Evolutionary conservation across 495 filamentous ascomycete genomes (phyloP), one percentile per base, ranked within the genome.

Genomic region (Lasiosphaeria hispida): DNA sequence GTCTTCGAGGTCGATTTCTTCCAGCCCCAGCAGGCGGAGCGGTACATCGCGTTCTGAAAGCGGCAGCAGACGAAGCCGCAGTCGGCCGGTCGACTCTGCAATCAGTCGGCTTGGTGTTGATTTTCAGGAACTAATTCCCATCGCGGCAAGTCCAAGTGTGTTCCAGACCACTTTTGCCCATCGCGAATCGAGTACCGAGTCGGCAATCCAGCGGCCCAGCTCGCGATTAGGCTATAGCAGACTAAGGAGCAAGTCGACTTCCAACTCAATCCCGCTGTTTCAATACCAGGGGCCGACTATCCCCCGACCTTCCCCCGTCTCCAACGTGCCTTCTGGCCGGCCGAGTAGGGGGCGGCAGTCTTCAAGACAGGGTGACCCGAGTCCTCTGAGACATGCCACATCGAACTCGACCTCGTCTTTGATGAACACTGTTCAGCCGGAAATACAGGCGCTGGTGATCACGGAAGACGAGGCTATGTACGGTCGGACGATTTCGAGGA

Each of bases 131-230:
- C 40, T 40, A 41, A 69, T 72, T 17, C 61, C 60, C 4, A 70
- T 72, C 19, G 62, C 43, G 0, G 66, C 61, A 10, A 71, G 68
- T 49, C 66, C 70, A 19, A 72, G 66, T 53, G 50, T 71, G 7
- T 65, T 69, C 51, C 18, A 55, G 18, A 52, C 50, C 2, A 41
- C 44, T 1, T 55, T 55, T 55, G 37, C 45, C 10, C 37, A 37
- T n/a, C 35, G 10, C 36, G 45, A 40, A 40, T 17, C 42, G 14
- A 7, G 47, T 19, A 50, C 14, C 7, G 18, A 50, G 34, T 50
- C 47, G 30, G 47, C 34, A 14, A 6, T 50, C 18, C 18, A 41
- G 39, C 2, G 14, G 14, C 10, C 11, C 7, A 41, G 11, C 39
- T 41, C 10, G 17, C 41, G 36, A 33, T 6, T 33, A 10, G 53